Conservation (phyloP, 306 rosid species). For the Biancaea sappan region DNA sequence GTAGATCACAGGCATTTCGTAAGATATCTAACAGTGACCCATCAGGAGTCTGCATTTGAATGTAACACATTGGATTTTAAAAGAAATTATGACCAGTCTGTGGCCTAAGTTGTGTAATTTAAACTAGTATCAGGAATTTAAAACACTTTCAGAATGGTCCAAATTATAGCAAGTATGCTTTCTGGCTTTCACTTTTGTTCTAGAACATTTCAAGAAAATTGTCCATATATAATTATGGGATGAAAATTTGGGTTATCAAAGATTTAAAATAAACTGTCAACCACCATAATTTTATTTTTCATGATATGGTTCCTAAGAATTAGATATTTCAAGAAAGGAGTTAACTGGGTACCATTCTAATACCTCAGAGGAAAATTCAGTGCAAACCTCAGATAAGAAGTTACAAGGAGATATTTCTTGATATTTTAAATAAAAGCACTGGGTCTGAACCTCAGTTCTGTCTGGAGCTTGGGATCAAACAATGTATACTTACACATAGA, state of each 20-base stretch:
- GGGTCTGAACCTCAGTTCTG: background rate
- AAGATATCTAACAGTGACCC: slow-evolving; percentile 85
- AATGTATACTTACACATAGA: slow-evolving; percentile 5
- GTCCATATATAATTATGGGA: background rate
- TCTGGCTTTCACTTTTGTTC: slow-evolving; percentile 2
- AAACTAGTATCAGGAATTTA: slow-evolving; percentile 1
- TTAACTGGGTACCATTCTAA: slow-evolving; percentile 8
- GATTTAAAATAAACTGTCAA: background rate
- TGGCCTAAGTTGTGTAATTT: slow-evolving; percentile 14
- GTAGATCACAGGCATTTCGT: slow-evolving; percentile 84
- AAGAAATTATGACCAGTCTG: slow-evolving; percentile 27
- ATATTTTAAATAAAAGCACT: background rate
- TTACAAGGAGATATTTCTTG: slow-evolving; percentile 10
- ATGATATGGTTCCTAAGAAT: background rate
- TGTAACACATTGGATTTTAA: slow-evolving; percentile 27
- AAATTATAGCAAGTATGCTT: background rate
- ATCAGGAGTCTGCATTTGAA: slow-evolving; percentile 83
- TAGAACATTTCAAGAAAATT: slow-evolving; percentile 18
- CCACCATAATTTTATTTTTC: background rate
- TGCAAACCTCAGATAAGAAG: slow-evolving; percentile 18
- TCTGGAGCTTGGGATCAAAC: slow-evolving; percentile 28
- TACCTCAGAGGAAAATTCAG: slow-evolving; percentile 24
- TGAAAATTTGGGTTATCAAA: background rate
- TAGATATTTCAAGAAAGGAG: background rate
- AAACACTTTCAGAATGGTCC: slow-evolving; percentile 15